These are phyloP conservation scores for Cyamopsis tetragonoloba DNA, from an alignment of 306 rosid genomes.

Conservation along the genomic window DNA sequence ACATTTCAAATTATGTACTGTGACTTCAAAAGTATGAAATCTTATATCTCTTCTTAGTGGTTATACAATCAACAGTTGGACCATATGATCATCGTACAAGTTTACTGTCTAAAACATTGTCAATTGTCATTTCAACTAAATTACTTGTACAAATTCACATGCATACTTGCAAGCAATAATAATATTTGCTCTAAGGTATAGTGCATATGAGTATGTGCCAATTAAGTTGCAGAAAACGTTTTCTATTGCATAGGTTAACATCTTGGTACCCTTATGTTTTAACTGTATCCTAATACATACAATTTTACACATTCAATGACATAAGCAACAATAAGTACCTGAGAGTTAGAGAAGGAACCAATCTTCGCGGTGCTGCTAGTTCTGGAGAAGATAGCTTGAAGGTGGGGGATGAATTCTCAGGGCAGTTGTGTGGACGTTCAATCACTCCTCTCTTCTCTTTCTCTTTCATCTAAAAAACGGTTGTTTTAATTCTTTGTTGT, in stretches of 20 bases:
- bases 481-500: background rate
- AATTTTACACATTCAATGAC: too few species aligned
- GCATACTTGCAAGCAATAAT: background rate
- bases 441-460: constrained; percentile 29
- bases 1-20: too few species aligned
- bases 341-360: constrained; percentile 42
- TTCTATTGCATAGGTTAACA: background rate
- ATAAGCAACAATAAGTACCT: constrained; percentile 36
- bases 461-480: constrained; percentile 52
- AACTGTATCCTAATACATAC: too few species aligned
- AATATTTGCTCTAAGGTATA: background rate
- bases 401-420: constrained; percentile 35
- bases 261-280: background rate
- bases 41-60: background rate
- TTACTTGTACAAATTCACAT: background rate
- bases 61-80: background rate
- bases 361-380: constrained; percentile 8
- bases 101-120: background rate
- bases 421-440: constrained; percentile 27
- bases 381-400: constrained; percentile 33
- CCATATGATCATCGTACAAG: background rate
- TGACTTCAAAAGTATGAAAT: background rate
- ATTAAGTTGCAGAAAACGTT: background rate
- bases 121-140: background rate
- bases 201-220: background rate